Conservation (phyloP, 169 alveolate species). For the Theileria orientalis region DNA sequence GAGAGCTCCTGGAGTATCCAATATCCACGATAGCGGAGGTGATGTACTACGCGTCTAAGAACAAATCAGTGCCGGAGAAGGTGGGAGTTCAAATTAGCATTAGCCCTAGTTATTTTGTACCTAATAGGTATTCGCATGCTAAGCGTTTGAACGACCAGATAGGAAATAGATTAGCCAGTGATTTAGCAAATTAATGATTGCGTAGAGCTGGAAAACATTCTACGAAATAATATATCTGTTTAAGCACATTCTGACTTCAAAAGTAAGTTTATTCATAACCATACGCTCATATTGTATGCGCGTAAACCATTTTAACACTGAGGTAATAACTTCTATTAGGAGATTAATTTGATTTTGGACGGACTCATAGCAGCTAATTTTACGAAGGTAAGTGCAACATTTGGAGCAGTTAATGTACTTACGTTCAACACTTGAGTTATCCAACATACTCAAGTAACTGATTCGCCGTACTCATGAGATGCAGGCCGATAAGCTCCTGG, state of each 20-base stretch:
- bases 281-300: too few species aligned
- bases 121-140: neutral
- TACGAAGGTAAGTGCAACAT: slow-evolving; percentile 1
- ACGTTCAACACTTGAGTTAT: neutral
- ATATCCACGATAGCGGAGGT: slow-evolving; percentile 14
- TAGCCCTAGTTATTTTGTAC: neutral
- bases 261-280: slow-evolving; percentile 3
- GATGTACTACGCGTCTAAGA: slow-evolving; percentile 4
- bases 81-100: too few species aligned
- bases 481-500: slow-evolving; percentile 18
- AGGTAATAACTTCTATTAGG: neutral
- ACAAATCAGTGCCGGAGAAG: neutral
- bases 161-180: too few species aligned
- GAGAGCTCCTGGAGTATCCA: slow-evolving; percentile 25
- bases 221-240: slow-evolving; percentile 13
- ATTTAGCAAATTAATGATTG: too few species aligned
- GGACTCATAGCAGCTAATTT: neutral
- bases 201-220: slow-evolving; percentile 35
- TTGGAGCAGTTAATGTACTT: neutral
- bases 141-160: neutral
- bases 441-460: neutral
- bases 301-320: too few species aligned
- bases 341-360: neutral
- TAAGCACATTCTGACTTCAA: slow-evolving; percentile 38
- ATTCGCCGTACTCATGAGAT: too few species aligned